Evolutionary conservation across 1,139 yeast species (phyloP).

Genomic region (Debaryomyces sp.): DNA sequence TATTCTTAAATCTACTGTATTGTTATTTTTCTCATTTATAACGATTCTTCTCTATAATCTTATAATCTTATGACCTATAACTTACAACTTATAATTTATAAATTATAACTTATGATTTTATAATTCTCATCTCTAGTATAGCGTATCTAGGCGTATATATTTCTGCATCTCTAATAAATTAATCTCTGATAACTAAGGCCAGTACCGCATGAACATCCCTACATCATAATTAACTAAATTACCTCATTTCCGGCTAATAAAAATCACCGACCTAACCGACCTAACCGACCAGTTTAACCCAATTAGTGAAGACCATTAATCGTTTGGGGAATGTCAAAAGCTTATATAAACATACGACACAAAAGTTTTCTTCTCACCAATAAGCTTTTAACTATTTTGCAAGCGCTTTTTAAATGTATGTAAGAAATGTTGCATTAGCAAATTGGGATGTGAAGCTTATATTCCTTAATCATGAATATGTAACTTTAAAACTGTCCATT

Average conservation of each 20-base stretch:
- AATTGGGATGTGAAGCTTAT: background rate
- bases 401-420: background rate
- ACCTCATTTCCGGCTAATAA: background rate
- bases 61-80: background rate
- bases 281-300: background rate
- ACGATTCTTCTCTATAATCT: background rate
- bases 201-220: background rate
- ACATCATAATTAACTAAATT: background rate
- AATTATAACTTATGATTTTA: background rate
- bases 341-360: background rate
- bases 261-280: background rate
- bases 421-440: background rate
- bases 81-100: background rate
- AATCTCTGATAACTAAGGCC: background rate
- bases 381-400: background rate
- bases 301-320: background rate
- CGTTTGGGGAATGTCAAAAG: background rate
- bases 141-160: conserved; percentile 3
- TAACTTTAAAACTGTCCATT: background rate
- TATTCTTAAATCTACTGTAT: background rate
- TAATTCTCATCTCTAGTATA: conserved; percentile 5
- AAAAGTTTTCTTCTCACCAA: background rate
- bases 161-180: conserved; percentile 7
- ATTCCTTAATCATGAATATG: background rate
- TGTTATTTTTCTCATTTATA: background rate